phyloP scores from a whole-genome alignment of 2,329 filamentous ascomycete genomes.

The Dactylellina leptospora region DNA sequence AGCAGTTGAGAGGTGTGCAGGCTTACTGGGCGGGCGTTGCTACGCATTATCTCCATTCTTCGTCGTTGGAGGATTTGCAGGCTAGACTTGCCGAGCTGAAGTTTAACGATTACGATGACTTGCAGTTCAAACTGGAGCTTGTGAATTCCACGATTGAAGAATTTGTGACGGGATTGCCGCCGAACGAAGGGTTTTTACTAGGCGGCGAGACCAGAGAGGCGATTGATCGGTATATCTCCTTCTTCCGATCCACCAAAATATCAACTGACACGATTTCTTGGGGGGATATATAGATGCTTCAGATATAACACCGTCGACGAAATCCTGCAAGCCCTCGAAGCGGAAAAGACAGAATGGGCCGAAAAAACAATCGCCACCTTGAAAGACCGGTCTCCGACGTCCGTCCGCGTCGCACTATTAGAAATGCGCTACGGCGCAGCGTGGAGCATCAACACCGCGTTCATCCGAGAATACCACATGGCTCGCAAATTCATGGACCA shows the following conservation, averaged over 20 bases:
- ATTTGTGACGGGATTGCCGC: slow-evolving; percentile 84
- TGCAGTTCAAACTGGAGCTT: slow-evolving; percentile 71
- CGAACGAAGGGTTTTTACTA: slow-evolving; percentile 73
- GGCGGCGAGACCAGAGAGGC: slow-evolving; percentile 76
- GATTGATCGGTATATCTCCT: slow-evolving; percentile 72
- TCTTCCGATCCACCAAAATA: too few species aligned
- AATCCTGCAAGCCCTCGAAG: slow-evolving; percentile 74
- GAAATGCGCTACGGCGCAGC: slow-evolving; percentile 78
- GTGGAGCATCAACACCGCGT: slow-evolving; percentile 86
- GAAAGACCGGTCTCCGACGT: slow-evolving; percentile 80
- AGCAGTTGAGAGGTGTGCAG: slow-evolving; percentile 81
- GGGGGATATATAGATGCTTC: slow-evolving; percentile 67
- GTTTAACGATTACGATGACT: slow-evolving; percentile 78
- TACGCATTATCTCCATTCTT: slow-evolving; percentile 96
- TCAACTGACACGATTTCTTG: background rate
- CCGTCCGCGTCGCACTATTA: slow-evolving; percentile 81
- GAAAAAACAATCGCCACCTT: slow-evolving; percentile 78
- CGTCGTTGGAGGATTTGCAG: slow-evolving; percentile 81
- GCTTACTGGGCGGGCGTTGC: slow-evolving; percentile 83
- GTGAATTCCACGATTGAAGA: slow-evolving; percentile 92
- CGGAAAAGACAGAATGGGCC: slow-evolving; percentile 71
- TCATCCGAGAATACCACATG: slow-evolving; percentile 84
- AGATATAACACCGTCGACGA: slow-evolving; percentile 71
- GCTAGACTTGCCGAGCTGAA: slow-evolving; percentile 85
- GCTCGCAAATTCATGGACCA: slow-evolving; percentile 88